Conservation (phyloP, 73 alveolate species). For the Paramecium bursaria region DNA sequence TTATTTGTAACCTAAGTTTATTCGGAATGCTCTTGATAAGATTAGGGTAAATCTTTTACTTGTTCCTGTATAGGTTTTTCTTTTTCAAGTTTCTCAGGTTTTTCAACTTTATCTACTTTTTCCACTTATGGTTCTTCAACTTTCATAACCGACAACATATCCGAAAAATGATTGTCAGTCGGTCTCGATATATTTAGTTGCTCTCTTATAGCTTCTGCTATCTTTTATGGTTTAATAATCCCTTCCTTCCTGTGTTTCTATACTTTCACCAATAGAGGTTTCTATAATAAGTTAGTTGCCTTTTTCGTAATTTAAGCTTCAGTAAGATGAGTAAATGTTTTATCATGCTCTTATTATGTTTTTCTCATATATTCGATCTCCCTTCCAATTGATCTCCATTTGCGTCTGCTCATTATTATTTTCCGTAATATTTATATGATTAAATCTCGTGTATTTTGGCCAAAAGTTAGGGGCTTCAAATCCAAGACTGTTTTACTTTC, state of each 20-base stretch:
- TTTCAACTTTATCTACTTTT: no score
- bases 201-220: background rate
- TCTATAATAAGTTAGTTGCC: conserved; percentile 19
- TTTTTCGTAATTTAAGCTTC: conserved; percentile 18
- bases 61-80: background rate
- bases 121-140: no score
- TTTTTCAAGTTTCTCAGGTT: background rate
- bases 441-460: no score
- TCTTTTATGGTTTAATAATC: conserved; percentile 31
- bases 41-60: conserved; percentile 3
- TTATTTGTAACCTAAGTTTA: background rate
- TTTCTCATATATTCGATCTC: conserved; percentile 25
- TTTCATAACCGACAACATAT: no score
- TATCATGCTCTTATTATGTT: conserved; percentile 2
- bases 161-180: no score
- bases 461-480: conserved; percentile 19
- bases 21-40: background rate
- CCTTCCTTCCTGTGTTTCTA: conserved; percentile 26
- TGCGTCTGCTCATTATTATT: no score
- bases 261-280: conserved; percentile 16
- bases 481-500: background rate
- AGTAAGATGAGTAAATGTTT: background rate
- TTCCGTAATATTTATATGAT: no score
- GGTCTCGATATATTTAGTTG: no score
- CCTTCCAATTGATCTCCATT: conserved; percentile 44